phyloP scores from a whole-genome alignment of 768 basidiomycete species.

The Psilocybe cubensis region DNA sequence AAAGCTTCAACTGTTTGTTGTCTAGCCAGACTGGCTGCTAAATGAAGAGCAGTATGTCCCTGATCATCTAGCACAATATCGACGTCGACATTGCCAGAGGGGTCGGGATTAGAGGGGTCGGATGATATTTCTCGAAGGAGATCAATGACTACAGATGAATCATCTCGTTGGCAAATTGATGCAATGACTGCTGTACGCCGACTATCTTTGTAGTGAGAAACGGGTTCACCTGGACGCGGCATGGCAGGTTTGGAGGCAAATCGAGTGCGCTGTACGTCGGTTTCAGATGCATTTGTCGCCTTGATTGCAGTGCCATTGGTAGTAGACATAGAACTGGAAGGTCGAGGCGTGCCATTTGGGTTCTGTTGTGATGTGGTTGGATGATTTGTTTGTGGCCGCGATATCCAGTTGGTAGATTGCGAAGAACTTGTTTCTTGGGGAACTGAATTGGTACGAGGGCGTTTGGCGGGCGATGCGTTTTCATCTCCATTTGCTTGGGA shows the following conservation, averaged over 20 bases:
- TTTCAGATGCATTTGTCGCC: slow-evolving; percentile 40
- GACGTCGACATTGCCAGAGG: slow-evolving; percentile 51
- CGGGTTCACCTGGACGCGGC: slow-evolving; percentile 55
- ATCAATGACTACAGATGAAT: slow-evolving; percentile 63
- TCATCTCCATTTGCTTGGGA: slow-evolving; percentile 59
- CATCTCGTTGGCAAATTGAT: slow-evolving; percentile 71
- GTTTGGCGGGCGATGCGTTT: slow-evolving; percentile 73
- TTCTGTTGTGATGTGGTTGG: slow-evolving; percentile 32
- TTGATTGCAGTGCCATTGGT: slow-evolving; percentile 44
- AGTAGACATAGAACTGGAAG: slow-evolving; percentile 43
- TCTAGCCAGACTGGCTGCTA: slow-evolving; percentile 87
- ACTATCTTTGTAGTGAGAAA: slow-evolving; percentile 53
- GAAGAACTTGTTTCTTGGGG: slow-evolving; percentile 32
- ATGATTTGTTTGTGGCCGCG: slow-evolving; percentile 29
- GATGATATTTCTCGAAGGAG: slow-evolving; percentile 67
- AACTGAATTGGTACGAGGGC: slow-evolving; percentile 57
- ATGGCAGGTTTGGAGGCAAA: slow-evolving; percentile 70
- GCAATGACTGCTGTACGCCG: slow-evolving; percentile 67
- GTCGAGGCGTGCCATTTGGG: slow-evolving; percentile 51
- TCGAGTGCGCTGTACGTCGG: slow-evolving; percentile 52
- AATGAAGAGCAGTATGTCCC: slow-evolving; percentile 92
- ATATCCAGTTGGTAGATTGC: slow-evolving; percentile 36
- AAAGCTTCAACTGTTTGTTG: slow-evolving; percentile 70
- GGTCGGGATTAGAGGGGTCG: slow-evolving; percentile 38
- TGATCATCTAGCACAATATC: slow-evolving; percentile 93